Percentiles rank a stretch among this genome's conserved stretches.
These are phyloP conservation scores for Ulota crispa DNA, from an alignment of 225 moss, liverwort and hornwort species.

Conservation along the genomic window DNA sequence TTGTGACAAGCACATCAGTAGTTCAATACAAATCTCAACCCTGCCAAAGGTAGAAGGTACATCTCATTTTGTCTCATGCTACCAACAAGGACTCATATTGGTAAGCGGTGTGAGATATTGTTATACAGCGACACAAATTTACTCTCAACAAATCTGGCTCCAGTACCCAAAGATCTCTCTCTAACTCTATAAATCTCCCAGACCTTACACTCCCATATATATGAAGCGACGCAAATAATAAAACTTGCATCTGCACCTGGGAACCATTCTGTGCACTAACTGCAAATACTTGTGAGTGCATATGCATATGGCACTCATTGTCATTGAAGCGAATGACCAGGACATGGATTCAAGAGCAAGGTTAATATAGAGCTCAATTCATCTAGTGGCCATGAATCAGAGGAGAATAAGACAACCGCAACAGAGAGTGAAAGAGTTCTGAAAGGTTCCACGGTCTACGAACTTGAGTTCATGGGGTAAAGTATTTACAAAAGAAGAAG, in stretches of 20 bases:
- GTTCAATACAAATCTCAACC: not conserved
- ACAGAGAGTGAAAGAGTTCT: not conserved
- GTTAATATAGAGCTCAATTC: not conserved
- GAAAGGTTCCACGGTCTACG: slow-evolving; percentile 7
- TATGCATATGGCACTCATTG: not conserved
- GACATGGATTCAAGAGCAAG: not conserved
- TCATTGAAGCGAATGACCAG: not conserved
- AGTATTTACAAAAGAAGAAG: slow-evolving; percentile 32
- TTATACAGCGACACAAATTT: too few species aligned
- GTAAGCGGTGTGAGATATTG: not conserved
- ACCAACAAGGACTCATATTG: not conserved
- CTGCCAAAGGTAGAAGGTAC: not conserved
- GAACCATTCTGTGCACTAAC: not conserved
- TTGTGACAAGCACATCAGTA: too few species aligned
- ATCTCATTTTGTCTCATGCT: not conserved
- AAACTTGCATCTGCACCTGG: not conserved
- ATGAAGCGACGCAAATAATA: too few species aligned
- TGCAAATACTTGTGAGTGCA: not conserved
- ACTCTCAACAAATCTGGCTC: too few species aligned
- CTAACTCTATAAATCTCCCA: too few species aligned
- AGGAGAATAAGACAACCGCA: not conserved
- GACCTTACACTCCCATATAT: too few species aligned
- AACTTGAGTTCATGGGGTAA: slow-evolving; percentile 1
- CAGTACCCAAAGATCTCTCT: too few species aligned
- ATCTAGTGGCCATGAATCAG: not conserved